Evolutionary conservation across 306 rosid genomes (phyloP).

Genomic region (Canavalia ensiformis): DNA sequence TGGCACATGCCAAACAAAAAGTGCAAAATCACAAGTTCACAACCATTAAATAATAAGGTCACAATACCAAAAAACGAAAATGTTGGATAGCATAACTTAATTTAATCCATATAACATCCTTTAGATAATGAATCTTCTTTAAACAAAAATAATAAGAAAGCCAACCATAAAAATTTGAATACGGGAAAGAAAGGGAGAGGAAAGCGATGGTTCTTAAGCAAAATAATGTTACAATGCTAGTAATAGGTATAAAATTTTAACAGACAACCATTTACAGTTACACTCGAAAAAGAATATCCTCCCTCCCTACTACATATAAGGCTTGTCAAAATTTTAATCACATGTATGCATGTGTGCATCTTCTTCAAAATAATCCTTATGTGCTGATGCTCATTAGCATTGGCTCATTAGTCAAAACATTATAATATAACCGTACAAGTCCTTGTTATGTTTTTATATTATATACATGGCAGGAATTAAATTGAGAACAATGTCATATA

Average conservation of each 20-base stretch:
- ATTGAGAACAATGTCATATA: too few species aligned
- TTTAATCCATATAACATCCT: neutral
- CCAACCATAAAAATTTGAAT: conserved; percentile 58
- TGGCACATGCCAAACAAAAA: conserved; percentile 12
- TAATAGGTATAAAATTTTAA: conserved; percentile 8
- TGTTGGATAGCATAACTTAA: neutral
- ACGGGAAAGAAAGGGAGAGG: conserved; percentile 75
- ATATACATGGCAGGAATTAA: too few species aligned
- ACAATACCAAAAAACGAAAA: neutral
- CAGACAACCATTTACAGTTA: neutral
- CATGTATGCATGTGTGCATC: neutral
- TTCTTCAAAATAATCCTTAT: conserved; percentile 53
- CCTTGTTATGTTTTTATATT: too few species aligned
- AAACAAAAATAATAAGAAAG: neutral
- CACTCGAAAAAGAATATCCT: neutral
- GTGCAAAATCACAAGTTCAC: conserved; percentile 9
- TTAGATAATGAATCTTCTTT: conserved; percentile 5
- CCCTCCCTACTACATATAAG: neutral
- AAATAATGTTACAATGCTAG: neutral
- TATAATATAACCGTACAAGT: too few species aligned
- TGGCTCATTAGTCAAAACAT: conserved; percentile 84
- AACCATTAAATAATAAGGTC: conserved; percentile 7
- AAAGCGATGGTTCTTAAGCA: neutral
- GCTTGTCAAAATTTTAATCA: conserved; percentile 7
- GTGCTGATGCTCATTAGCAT: conserved; percentile 92